A percentile compares a stretch with the other conserved stretches of the same genome.
Conservation (phyloP, 1,284 basidiomycete species). For the Naganishia sp. region DNA sequence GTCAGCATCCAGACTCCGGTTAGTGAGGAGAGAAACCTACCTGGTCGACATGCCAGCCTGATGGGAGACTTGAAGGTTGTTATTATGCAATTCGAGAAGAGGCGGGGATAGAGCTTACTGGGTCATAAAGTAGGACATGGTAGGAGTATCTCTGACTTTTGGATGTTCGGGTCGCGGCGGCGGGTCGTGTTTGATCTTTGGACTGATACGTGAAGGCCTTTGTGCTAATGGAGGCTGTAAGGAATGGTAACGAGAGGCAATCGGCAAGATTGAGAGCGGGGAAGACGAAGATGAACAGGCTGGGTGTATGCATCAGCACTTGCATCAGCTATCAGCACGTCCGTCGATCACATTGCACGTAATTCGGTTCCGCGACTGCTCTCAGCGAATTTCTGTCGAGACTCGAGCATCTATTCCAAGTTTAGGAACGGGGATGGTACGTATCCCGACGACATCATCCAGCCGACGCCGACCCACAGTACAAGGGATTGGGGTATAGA, state of each 20-base stretch:
- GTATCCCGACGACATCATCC: too few species aligned
- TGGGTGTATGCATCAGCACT: neutral
- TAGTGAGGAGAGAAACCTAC: constrained; percentile 31
- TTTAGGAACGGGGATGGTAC: neutral
- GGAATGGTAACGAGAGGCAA: neutral
- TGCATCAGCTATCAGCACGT: neutral
- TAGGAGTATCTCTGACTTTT: neutral
- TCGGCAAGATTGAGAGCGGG: neutral
- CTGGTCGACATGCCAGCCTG: constrained; percentile 93
- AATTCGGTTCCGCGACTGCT: neutral
- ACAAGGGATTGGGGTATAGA: too few species aligned
- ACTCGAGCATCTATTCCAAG: neutral
- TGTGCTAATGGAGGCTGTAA: too few species aligned
- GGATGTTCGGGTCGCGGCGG: neutral
- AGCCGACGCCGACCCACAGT: too few species aligned
- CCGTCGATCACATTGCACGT: neutral
- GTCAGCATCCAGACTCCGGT: too few species aligned
- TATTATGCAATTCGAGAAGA: neutral
- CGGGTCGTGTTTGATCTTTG: too few species aligned
- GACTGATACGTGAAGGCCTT: too few species aligned
- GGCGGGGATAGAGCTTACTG: constrained; percentile 46
- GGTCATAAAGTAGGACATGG: constrained; percentile 57
- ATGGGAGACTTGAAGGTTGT: constrained; percentile 62
- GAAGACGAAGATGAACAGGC: neutral
- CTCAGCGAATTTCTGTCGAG: neutral